These are phyloP conservation scores for Neoboletus brunneissimus DNA, from an alignment of 768 basidiomycete genomes.

Conservation along the genomic window DNA sequence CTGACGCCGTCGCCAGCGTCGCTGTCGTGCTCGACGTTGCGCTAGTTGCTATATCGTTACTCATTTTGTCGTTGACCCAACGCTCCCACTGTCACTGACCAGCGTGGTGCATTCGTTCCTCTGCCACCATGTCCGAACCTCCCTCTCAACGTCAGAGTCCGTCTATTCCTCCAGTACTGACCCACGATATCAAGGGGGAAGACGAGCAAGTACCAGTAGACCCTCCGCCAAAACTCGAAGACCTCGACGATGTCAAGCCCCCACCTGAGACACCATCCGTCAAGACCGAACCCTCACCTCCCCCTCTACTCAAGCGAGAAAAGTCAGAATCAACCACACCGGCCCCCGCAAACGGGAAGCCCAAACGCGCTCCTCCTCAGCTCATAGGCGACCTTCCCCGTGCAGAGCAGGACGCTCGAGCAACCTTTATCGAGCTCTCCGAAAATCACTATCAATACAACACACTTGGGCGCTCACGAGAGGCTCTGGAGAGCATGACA, in stretches of 20 bases:
- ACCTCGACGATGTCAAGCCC: constrained; percentile 23
- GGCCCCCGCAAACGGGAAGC: constrained; percentile 33
- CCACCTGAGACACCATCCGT: constrained; percentile 30
- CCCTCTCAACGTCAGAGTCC: constrained; percentile 30
- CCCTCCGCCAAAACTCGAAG: constrained; percentile 16
- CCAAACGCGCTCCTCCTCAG: constrained; percentile 47
- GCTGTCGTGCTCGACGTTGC: constrained; percentile 21
- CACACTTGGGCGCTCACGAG: constrained; percentile 81
- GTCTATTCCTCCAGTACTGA: constrained; percentile 12
- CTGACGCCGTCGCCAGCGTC: constrained; percentile 15
- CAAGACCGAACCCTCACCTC: constrained; percentile 30
- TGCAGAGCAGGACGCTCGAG: constrained; percentile 70
- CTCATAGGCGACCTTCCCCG: constrained; percentile 79
- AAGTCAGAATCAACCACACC: constrained; percentile 37
- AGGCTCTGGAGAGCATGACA: constrained; percentile 88
- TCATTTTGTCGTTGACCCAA: constrained; percentile 23
- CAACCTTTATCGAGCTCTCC: constrained; percentile 68
- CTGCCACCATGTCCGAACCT: constrained; percentile 31
- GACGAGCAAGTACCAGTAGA: constrained; percentile 7
- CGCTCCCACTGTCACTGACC: constrained; percentile 16
- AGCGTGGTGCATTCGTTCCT: constrained; percentile 12
- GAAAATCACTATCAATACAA: constrained; percentile 87
- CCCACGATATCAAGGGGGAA: constrained; percentile 13
- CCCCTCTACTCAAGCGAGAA: constrained; percentile 31
- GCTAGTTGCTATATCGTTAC: constrained; percentile 17